Conservation (phyloP, 73 alveolate species). For the Durusdinium trenchii region DNA sequence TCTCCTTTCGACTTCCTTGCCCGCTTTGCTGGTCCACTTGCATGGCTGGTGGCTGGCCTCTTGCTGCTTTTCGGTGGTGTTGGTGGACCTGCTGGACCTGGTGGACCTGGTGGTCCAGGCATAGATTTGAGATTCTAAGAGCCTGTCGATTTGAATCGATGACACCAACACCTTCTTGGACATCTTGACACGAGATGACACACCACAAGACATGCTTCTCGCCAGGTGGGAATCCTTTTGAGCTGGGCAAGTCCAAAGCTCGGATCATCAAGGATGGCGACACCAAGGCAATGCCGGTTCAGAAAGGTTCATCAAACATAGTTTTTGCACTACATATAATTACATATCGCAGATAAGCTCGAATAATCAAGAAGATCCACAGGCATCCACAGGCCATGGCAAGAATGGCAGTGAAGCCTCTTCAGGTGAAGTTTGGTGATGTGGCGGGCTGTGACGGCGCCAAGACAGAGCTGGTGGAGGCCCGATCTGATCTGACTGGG, state of each 20-base stretch:
- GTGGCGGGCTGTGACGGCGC: constrained; percentile 99
- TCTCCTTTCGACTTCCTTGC: constrained; percentile 79
- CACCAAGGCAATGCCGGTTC: constrained; percentile 44
- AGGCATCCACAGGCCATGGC: neutral
- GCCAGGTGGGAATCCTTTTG: constrained; percentile 75
- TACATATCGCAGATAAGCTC: neutral
- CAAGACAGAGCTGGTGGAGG: constrained; percentile 98
- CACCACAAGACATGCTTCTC: neutral
- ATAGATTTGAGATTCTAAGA: neutral
- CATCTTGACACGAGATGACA: neutral
- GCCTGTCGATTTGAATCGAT: neutral
- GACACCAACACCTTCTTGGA: neutral
- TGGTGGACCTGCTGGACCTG: constrained; percentile 83
- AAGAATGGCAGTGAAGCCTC: too few relatives aligned
- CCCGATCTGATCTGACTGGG: too few relatives aligned
- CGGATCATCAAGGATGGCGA: constrained; percentile 90
- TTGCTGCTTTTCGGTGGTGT: constrained; percentile 73
- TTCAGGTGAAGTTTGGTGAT: constrained; percentile 97
- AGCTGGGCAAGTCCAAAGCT: constrained; percentile 67
- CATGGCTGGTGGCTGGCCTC: constrained; percentile 85
- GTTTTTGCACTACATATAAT: neutral
- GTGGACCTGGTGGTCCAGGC: constrained; percentile 45
- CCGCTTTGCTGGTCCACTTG: constrained; percentile 82
- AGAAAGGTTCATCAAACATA: neutral
- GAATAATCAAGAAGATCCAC: too few relatives aligned